phyloP scores from a whole-genome alignment of 2,329 filamentous ascomycete genomes.

The Pleomassaria siparia region DNA sequence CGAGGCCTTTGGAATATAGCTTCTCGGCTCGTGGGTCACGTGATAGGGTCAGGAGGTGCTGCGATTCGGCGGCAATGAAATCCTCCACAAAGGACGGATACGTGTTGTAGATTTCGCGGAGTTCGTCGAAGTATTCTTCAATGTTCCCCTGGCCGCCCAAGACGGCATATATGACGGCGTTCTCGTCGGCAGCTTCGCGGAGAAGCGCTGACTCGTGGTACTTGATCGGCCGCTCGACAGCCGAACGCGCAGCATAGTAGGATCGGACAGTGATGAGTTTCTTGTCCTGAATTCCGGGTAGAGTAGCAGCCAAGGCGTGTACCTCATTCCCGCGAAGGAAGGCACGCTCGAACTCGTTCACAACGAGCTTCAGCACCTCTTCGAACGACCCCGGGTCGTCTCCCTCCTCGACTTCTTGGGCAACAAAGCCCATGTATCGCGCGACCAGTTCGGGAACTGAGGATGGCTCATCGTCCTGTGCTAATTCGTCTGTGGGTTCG shows the following conservation, averaged over 20 bases:
- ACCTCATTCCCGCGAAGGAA: conserved; percentile 96
- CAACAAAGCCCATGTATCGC: conserved; percentile 88
- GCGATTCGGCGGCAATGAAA: conserved; percentile 76
- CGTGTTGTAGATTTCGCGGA: conserved; percentile 85
- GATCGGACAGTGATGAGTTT: conserved; percentile 85
- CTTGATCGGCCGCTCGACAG: conserved; percentile 82
- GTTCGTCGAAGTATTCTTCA: conserved; percentile 98
- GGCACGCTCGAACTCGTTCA: conserved; percentile 95
- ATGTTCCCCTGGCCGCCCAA: conserved; percentile 99
- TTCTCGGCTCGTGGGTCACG: conserved; percentile 86
- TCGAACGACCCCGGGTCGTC: conserved; percentile 91
- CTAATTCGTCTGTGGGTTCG: conserved; percentile 91
- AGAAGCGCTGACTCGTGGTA: conserved; percentile 92
- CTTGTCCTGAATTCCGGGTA: conserved; percentile 91
- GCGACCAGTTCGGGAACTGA: conserved; percentile 90
- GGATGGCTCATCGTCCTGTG: conserved; percentile 98
- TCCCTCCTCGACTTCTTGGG: conserved; percentile 84
- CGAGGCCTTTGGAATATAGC: conserved; percentile 94
- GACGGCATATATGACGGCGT: conserved; percentile 86
- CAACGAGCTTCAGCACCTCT: conserved; percentile 85
- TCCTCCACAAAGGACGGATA: conserved; percentile 91
- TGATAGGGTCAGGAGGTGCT: conserved; percentile 82
- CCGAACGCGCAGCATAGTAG: conserved; percentile 88
- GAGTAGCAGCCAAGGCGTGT: conserved; percentile 79
- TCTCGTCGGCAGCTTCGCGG: conserved; percentile 80